phyloP scores from a whole-genome alignment of 1,139 yeast genomes.

The Debaryomyces singareniensis region DNA sequence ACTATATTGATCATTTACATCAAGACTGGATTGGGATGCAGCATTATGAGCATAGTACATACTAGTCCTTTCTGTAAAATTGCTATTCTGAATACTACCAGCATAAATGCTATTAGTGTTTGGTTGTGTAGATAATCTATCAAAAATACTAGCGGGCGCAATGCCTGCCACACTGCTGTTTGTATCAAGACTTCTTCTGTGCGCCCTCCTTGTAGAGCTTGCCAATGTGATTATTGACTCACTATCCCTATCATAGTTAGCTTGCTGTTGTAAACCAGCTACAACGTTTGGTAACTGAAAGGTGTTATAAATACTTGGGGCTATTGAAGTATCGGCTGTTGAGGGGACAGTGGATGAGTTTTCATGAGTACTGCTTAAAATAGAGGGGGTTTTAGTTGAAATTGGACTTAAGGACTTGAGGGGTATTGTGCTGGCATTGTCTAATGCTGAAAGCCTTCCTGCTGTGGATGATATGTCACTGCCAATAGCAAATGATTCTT shows the following conservation, averaged over 20 bases:
- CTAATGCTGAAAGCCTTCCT: conserved; percentile 11
- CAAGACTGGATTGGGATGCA: conserved; percentile 10
- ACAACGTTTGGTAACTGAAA: conserved; percentile 6
- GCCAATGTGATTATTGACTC: conserved; percentile 53
- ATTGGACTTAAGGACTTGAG: conserved; percentile 44
- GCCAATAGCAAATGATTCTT: conserved; percentile 6
- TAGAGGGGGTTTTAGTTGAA: conserved; percentile 39
- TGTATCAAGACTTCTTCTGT: conserved; percentile 51
- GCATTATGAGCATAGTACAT: conserved; percentile 8
- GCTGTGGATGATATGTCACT: conserved; percentile 6
- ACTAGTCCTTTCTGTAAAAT: conserved; percentile 17
- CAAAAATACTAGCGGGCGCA: conserved; percentile 61
- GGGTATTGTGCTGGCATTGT: conserved; percentile 44
- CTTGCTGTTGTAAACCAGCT: conserved; percentile 5
- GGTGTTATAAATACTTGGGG: conserved; percentile 26
- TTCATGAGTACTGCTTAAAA: conserved; percentile 36
- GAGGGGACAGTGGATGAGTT: conserved; percentile 36
- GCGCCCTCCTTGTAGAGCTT: conserved; percentile 40
- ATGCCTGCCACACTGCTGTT: conserved; percentile 57
- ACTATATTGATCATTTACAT: conserved; percentile 13
- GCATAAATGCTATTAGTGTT: conserved; percentile 24
- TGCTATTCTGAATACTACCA: conserved; percentile 13
- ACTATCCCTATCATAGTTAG: conserved; percentile 34
- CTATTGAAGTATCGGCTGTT: conserved; percentile 50
- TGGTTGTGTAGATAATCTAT: conserved; percentile 35